Evolutionary conservation across 805 yeast species (phyloP).

Genomic region (Saccharomyces kudriavzevii): DNA sequence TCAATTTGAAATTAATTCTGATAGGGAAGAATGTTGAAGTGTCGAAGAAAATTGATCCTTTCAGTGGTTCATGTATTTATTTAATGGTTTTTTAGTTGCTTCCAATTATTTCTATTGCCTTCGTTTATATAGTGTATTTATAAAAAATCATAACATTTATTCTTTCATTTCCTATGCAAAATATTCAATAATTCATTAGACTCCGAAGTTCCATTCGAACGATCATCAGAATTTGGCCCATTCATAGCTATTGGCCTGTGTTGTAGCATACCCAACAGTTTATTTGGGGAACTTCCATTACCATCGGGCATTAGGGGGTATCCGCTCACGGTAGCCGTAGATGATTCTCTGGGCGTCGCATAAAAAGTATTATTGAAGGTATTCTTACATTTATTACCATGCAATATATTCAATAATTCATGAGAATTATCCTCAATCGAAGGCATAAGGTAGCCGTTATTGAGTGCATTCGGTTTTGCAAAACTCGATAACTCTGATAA

Average conservation of each 20-base stretch:
- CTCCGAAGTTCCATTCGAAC: conserved; percentile 4
- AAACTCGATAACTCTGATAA: background rate
- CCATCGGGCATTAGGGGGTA: background rate
- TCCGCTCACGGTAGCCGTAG: background rate
- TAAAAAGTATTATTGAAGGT: background rate
- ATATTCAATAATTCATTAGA: conserved; percentile 22
- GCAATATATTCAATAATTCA: conserved; percentile 7
- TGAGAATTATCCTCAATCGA: background rate
- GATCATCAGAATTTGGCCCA: background rate
- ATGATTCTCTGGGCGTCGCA: background rate
- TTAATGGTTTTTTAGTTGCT: background rate
- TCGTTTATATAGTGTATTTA: background rate
- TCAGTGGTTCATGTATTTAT: background rate
- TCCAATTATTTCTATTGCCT: background rate
- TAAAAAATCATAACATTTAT: background rate
- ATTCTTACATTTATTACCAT: background rate
- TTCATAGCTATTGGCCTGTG: background rate
- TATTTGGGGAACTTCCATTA: background rate
- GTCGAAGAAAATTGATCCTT: background rate
- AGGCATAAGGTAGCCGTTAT: background rate
- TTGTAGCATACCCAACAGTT: conserved; percentile 4
- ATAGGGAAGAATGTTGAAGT: conserved; percentile 23
- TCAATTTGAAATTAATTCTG: conserved; percentile 39
- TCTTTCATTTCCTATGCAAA: conserved; percentile 12
- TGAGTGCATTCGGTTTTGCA: background rate